A percentile compares a stretch with the other conserved stretches of the same genome.
Conservation (phyloP, 2,329 filamentous ascomycete species). For the Aphanocladium album region DNA sequence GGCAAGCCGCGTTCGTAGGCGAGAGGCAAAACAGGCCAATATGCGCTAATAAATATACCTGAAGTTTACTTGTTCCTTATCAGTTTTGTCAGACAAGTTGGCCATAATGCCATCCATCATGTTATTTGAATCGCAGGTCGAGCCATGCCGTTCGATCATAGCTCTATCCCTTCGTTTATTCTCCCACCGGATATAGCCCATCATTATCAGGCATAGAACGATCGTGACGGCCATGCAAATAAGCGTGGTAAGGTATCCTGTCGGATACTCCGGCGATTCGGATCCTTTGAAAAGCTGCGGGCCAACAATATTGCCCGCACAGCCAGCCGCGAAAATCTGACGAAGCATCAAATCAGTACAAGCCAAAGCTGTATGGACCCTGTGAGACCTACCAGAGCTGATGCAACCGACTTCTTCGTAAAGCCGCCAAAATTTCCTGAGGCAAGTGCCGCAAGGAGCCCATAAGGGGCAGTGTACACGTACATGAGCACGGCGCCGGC, state of each 20-base stretch:
- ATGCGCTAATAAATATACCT: slow-evolving; percentile 39
- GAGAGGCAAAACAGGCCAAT: background rate
- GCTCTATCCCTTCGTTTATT: background rate
- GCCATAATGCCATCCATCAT: slow-evolving; percentile 37
- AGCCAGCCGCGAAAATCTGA: slow-evolving; percentile 52
- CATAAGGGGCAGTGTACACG: slow-evolving; percentile 9
- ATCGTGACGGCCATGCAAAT: slow-evolving; percentile 31
- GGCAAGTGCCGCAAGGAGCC: slow-evolving; percentile 48
- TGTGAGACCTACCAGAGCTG: slow-evolving; percentile 45
- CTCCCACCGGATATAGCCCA: background rate
- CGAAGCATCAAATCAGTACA: no score
- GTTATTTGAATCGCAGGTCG: slow-evolving; percentile 25
- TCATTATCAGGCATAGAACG: slow-evolving; percentile 42
- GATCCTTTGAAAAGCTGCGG: slow-evolving; percentile 54
- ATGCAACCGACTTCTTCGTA: slow-evolving; percentile 54
- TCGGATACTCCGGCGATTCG: slow-evolving; percentile 56
- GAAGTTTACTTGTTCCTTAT: slow-evolving; percentile 51
- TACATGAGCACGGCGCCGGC: background rate
- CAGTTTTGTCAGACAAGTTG: slow-evolving; percentile 42
- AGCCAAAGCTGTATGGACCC: no score
- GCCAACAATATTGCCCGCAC: slow-evolving; percentile 55
- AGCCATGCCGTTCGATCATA: slow-evolving; percentile 48
- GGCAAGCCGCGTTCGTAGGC: no score
- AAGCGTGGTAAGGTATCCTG: slow-evolving; percentile 45
- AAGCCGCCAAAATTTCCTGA: slow-evolving; percentile 54